These are phyloP conservation scores for Prunus mongolica DNA, from an alignment of 306 rosid genomes.

Conservation along the genomic window DNA sequence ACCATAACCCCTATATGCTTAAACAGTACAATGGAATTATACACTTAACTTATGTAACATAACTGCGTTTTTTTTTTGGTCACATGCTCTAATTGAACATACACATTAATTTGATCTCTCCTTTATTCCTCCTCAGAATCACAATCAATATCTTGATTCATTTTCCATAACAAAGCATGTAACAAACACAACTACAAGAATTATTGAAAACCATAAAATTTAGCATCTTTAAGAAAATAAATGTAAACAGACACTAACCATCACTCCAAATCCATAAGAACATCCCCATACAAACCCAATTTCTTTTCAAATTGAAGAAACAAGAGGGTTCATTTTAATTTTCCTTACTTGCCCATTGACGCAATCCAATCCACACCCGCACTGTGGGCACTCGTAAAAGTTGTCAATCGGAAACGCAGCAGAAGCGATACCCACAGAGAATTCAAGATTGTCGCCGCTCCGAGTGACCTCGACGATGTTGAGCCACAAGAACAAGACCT, in stretches of 20 bases:
- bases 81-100: neutral
- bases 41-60: neutral
- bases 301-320: constrained; percentile 36
- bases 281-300: neutral
- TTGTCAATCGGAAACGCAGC: constrained; percentile 66
- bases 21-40: neutral
- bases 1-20: neutral
- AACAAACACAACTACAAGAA: neutral
- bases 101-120: neutral
- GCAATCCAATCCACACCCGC: constrained; percentile 80
- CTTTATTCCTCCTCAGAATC: neutral
- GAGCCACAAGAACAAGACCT: constrained; percentile 72
- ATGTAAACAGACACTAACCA: neutral
- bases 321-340: constrained; percentile 41
- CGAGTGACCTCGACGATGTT: constrained; percentile 71
- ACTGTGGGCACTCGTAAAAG: constrained; percentile 67
- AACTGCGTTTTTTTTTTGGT: neutral
- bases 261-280: neutral
- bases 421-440: constrained; percentile 75
- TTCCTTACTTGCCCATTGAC: constrained; percentile 35
- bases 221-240: neutral
- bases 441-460: constrained; percentile 43
- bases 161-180: neutral
- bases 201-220: neutral
- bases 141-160: neutral